Conservation (phyloP, 768 basidiomycete genomes). For the Nevesoporus exiguus region DNA sequence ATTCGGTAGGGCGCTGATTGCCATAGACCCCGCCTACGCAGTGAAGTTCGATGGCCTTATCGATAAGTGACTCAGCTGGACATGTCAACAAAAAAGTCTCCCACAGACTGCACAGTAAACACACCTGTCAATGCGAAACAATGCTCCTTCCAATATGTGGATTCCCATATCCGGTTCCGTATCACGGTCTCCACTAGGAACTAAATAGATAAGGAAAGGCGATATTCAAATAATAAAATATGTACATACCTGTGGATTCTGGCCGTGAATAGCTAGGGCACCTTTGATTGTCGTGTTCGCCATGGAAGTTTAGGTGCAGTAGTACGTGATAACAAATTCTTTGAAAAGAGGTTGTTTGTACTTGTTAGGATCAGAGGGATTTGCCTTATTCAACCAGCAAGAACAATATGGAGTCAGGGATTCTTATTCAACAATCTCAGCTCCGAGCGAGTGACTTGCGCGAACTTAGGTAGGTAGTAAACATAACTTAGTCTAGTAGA, state of each 20-base stretch:
- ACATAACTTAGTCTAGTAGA: neutral
- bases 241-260: constrained; percentile 85
- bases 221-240: neutral
- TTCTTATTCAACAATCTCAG: neutral
- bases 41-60: constrained; percentile 81
- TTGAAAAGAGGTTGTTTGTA: constrained; percentile 15
- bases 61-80: constrained; percentile 87
- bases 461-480: too few relatives aligned
- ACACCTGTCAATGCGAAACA: constrained; percentile 94
- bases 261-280: constrained; percentile 88
- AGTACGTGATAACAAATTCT: neutral
- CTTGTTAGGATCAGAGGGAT: constrained; percentile 20
- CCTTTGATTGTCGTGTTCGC: constrained; percentile 91
- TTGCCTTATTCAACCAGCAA: constrained; percentile 35
- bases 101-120: constrained; percentile 21
- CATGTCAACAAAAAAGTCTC: constrained; percentile 1
- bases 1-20: constrained; percentile 93
- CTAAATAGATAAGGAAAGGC: constrained; percentile 40
- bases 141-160: constrained; percentile 95
- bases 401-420: too few relatives aligned
- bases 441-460: neutral
- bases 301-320: constrained; percentile 43
- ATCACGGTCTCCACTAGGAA: constrained; percentile 95
- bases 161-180: constrained; percentile 93
- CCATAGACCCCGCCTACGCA: constrained; percentile 92